phyloP scores from a whole-genome alignment of 1,284 basidiomycete species.

The Cryptococcus wingfieldii region DNA sequence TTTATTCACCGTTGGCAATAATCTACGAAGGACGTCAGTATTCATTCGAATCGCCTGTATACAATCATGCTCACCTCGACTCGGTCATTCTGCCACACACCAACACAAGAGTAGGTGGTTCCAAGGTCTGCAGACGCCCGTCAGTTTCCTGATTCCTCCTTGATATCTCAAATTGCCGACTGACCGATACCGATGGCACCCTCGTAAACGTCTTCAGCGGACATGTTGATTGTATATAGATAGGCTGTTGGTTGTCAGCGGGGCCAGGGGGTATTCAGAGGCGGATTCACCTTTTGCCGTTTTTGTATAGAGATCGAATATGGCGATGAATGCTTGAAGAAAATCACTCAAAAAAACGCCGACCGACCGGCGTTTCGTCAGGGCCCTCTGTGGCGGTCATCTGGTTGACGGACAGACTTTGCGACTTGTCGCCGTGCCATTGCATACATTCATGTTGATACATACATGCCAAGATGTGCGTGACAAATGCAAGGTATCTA shows the following conservation, averaged over 20 bases:
- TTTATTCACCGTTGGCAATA: constrained; percentile 8
- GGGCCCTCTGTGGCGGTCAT: too few relatives aligned
- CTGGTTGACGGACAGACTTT: too few relatives aligned
- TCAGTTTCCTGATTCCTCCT: not conserved
- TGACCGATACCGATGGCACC: constrained; percentile 88
- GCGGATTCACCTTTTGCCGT: constrained; percentile 13
- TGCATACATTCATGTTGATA: too few relatives aligned
- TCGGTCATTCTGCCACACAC: constrained; percentile 97
- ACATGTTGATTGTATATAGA: constrained; percentile 56
- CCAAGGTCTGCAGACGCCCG: constrained; percentile 48
- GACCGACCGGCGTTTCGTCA: too few relatives aligned
- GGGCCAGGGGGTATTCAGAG: not conserved
- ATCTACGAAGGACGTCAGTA: not conserved
- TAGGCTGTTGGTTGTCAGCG: constrained; percentile 8
- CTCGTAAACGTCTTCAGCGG: constrained; percentile 85
- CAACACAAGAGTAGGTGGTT: constrained; percentile 72
- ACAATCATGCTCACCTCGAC: constrained; percentile 75
- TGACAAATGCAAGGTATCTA: not conserved
- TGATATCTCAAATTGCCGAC: constrained; percentile 16
- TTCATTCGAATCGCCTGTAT: not conserved
- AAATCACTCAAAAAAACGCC: too few relatives aligned
- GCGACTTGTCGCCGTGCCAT: too few relatives aligned
- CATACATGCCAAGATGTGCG: too few relatives aligned
- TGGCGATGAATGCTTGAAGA: too few relatives aligned
- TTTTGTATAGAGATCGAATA: constrained; percentile 2